phyloP scores from a whole-genome alignment of 2,329 filamentous ascomycete genomes.

The Metarhizium rileyi region DNA sequence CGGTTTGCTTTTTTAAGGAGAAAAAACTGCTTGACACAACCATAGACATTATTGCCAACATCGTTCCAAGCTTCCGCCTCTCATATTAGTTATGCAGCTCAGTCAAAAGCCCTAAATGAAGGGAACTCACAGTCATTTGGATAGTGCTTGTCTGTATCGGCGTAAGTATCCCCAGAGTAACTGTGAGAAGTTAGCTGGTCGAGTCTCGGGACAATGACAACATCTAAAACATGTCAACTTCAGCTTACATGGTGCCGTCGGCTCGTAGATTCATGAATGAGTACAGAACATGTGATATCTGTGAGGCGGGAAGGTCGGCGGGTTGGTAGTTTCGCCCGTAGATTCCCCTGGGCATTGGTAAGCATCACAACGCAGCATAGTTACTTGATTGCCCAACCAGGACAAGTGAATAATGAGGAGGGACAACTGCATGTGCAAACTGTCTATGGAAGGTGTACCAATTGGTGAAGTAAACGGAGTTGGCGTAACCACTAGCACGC shows the following conservation, averaged over 20 bases:
- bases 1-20: slow-evolving; percentile 69
- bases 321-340: slow-evolving; percentile 68
- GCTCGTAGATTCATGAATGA: slow-evolving; percentile 68
- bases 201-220: neutral
- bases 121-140: slow-evolving; percentile 46
- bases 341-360: slow-evolving; percentile 44
- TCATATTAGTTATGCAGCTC: neutral
- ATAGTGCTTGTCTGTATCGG: slow-evolving; percentile 67
- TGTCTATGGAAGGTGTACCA: slow-evolving; percentile 25
- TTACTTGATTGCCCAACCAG: neutral
- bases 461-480: slow-evolving; percentile 39
- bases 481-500: slow-evolving; percentile 17
- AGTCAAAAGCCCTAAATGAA: neutral
- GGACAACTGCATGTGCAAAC: neutral
- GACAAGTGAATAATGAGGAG: neutral
- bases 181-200: slow-evolving; percentile 19
- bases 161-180: slow-evolving; percentile 56
- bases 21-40: slow-evolving; percentile 71
- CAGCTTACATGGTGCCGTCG: slow-evolving; percentile 59
- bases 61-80: slow-evolving; percentile 45
- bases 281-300: slow-evolving; percentile 71
- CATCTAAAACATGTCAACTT: neutral
- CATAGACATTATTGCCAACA: slow-evolving; percentile 63
- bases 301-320: slow-evolving; percentile 55
- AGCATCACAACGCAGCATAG: neutral